These are phyloP conservation scores for Diplodia seriata DNA, from an alignment of 2,329 filamentous ascomycete species.

Conservation along the genomic window DNA sequence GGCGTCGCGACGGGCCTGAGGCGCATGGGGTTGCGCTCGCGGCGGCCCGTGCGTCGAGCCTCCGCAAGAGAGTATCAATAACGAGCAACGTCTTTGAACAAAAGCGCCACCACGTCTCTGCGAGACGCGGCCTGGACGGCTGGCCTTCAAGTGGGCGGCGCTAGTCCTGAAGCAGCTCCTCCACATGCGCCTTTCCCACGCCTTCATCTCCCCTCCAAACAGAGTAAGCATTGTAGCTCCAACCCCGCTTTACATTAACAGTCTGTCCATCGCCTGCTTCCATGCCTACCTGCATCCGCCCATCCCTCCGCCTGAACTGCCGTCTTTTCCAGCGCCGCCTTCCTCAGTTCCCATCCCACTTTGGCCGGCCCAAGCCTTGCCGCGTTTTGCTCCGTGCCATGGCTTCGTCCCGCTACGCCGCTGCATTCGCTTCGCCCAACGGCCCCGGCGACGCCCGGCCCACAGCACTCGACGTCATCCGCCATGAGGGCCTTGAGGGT, in stretches of 20 bases:
- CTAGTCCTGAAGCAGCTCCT: conserved; percentile 18
- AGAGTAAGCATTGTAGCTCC: background rate
- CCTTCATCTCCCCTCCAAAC: background rate
- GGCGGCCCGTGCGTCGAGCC: conserved; percentile 3
- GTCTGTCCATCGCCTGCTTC: background rate
- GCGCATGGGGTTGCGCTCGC: conserved; percentile 16
- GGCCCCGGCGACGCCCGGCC: conserved; percentile 52
- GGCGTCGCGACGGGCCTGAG: conserved; percentile 16
- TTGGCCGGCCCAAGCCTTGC: no score
- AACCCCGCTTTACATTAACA: conserved; percentile 10
- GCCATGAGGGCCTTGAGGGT: conserved; percentile 48
- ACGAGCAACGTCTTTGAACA: background rate
- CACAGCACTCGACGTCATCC: conserved; percentile 51
- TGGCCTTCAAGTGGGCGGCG: background rate
- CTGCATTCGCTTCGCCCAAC: conserved; percentile 36
- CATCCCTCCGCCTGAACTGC: background rate
- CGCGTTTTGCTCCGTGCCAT: conserved; percentile 1
- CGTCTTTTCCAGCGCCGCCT: no score
- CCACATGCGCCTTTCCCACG: background rate
- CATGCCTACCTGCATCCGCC: background rate
- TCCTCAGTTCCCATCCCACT: no score
- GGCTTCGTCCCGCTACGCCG: conserved; percentile 35
- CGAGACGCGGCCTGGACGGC: background rate
- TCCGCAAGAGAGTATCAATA: conserved; percentile 18
- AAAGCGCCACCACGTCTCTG: no score